These are phyloP conservation scores for Austroboletus festivus DNA, from an alignment of 768 basidiomycete genomes.

Conservation along the genomic window DNA sequence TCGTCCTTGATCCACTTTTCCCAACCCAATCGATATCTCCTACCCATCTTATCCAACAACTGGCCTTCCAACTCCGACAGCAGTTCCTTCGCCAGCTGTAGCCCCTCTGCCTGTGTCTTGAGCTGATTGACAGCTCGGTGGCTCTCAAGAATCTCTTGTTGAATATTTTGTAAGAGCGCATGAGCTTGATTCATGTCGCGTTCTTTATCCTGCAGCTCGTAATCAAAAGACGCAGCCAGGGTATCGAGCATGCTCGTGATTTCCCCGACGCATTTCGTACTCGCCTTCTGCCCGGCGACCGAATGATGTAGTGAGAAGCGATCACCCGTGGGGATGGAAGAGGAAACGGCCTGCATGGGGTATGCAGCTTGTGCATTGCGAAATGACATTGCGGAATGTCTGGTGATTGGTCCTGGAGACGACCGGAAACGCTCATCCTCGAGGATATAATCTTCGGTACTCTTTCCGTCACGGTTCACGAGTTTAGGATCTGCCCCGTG, in stretches of 20 bases:
- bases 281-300: constrained; percentile 78
- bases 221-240: constrained; percentile 86
- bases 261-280: constrained; percentile 80
- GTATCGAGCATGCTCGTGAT: constrained; percentile 84
- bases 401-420: constrained; percentile 77
- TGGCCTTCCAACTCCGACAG: constrained; percentile 64
- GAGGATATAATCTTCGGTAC: constrained; percentile 96
- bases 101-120: constrained; percentile 61
- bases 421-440: constrained; percentile 97
- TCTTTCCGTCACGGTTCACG: constrained; percentile 91
- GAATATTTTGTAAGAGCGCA: constrained; percentile 79
- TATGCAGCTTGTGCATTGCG: constrained; percentile 60
- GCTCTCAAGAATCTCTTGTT: constrained; percentile 86
- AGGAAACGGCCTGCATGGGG: constrained; percentile 42
- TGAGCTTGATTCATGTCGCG: constrained; percentile 88
- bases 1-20: constrained; percentile 91
- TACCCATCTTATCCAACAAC: constrained; percentile 73
- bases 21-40: constrained; percentile 81
- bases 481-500: constrained; percentile 96
- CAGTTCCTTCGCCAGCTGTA: constrained; percentile 55
- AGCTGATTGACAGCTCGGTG: constrained; percentile 73
- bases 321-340: constrained; percentile 43
- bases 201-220: constrained; percentile 88
- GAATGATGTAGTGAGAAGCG: constrained; percentile 82
- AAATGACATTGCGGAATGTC: constrained; percentile 65